A percentile compares a stretch with the other conserved stretches of the same genome.
Evolutionary conservation across 352 stramenopile genomes (phyloP).

Genomic region (Plasmopara viticola): DNA sequence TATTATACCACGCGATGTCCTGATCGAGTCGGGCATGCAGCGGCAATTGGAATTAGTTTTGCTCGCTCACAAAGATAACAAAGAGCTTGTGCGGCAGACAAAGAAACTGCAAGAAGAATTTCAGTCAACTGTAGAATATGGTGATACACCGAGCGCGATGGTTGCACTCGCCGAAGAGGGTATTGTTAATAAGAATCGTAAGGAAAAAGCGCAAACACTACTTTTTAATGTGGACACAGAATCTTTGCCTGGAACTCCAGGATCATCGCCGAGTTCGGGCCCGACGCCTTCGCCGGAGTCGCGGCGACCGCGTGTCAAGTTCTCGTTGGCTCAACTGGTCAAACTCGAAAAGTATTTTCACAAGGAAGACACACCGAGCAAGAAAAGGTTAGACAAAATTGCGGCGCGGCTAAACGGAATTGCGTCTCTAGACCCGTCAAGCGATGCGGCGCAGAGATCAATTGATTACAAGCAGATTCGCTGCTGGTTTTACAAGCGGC

Average conservation of each 20-base stretch:
- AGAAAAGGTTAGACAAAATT: conserved; percentile 73
- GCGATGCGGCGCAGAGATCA: conserved; percentile 47
- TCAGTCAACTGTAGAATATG: conserved; percentile 60
- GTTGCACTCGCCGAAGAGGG: conserved; percentile 21
- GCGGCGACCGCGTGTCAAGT: conserved; percentile 64
- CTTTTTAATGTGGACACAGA: conserved; percentile 53
- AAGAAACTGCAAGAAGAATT: conserved; percentile 78
- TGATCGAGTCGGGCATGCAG: conserved; percentile 70
- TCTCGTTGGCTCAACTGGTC: conserved; percentile 66
- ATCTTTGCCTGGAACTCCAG: conserved; percentile 45
- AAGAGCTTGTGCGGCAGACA: conserved; percentile 77
- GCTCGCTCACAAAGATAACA: conserved; percentile 82
- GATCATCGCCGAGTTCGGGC: conserved; percentile 47
- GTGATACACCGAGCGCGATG: conserved; percentile 24
- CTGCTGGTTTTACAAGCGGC: conserved; percentile 85
- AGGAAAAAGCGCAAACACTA: conserved; percentile 42
- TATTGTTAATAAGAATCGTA: conserved; percentile 29
- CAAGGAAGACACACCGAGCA: conserved; percentile 77
- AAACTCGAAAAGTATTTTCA: conserved; percentile 80
- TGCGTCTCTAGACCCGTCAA: conserved; percentile 39
- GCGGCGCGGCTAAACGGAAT: conserved; percentile 70
- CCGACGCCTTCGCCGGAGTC: conserved; percentile 64
- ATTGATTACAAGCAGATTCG: conserved; percentile 86
- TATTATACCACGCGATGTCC: conserved; percentile 63
- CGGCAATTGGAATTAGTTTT: conserved; percentile 68